These are phyloP conservation scores for Elymus sibiricus DNA, from an alignment of 176 grass and related monocot species.

Conservation along the genomic window DNA sequence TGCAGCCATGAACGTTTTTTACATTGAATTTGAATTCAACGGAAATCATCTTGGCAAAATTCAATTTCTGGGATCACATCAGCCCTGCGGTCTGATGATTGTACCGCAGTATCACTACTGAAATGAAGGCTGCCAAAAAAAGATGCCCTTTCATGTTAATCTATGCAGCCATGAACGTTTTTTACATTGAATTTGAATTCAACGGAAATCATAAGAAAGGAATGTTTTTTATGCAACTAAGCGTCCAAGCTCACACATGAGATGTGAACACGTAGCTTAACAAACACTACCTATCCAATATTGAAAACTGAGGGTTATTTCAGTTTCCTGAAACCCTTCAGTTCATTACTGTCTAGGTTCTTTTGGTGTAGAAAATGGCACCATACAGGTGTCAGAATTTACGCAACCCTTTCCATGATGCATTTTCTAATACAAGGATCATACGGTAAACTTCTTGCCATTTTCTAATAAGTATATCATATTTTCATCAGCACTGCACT, in stretches of 20 bases:
- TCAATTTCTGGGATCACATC: constrained; percentile 2
- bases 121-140: constrained; percentile 67
- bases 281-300: too few relatives aligned
- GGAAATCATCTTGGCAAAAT: constrained; percentile 30
- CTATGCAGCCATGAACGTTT: neutral
- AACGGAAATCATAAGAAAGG: neutral
- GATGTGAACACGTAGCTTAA: too few relatives aligned
- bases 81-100: constrained; percentile 40
- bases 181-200: neutral
- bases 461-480: neutral
- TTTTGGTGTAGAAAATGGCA: neutral
- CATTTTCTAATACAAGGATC: neutral
- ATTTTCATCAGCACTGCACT: neutral
- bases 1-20: neutral
- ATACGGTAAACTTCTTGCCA: neutral
- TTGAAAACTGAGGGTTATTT: too few relatives aligned
- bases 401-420: neutral
- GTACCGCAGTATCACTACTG: constrained; percentile 64
- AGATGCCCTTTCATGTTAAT: neutral
- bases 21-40: neutral
- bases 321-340: neutral
- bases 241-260: too few relatives aligned
- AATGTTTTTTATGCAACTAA: neutral
- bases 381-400: neutral
- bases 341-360: neutral